Evolutionary conservation across 192 early-diverging fungal genomes (phyloP).

Genomic region (Coemansia sp.): DNA sequence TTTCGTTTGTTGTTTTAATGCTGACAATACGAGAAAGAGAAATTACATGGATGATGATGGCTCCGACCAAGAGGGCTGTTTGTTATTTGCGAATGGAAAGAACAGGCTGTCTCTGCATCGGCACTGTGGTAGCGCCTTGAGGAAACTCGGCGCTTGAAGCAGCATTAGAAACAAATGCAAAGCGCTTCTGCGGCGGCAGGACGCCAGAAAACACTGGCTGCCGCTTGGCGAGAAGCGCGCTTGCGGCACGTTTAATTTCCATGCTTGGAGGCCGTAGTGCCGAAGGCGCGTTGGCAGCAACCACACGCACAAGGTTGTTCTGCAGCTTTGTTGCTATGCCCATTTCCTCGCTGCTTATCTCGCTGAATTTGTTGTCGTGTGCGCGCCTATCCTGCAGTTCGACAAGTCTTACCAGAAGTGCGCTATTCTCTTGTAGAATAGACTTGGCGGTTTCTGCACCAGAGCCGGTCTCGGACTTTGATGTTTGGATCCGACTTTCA

Average conservation of each 20-base stretch:
- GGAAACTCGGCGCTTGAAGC: slow-evolving; percentile 22
- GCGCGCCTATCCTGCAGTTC: slow-evolving; percentile 44
- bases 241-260: slow-evolving; percentile 37
- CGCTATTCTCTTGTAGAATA: slow-evolving; percentile 27
- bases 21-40: not conserved
- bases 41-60: not conserved
- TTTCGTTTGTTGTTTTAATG: slow-evolving; percentile 3
- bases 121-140: slow-evolving; percentile 30
- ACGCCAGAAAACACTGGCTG: slow-evolving; percentile 34
- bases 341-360: slow-evolving; percentile 32
- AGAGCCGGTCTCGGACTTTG: not conserved
- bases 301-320: slow-evolving; percentile 22
- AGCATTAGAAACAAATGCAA: slow-evolving; percentile 47
- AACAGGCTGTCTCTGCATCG: slow-evolving; percentile 30
- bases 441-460: slow-evolving; percentile 30
- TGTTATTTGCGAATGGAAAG: not conserved
- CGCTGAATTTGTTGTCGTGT: slow-evolving; percentile 16
- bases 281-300: slow-evolving; percentile 20
- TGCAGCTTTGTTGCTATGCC: slow-evolving; percentile 32
- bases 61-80: no score
- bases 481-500: not conserved
- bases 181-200: slow-evolving; percentile 46
- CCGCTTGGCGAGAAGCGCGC: slow-evolving; percentile 23
- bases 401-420: slow-evolving; percentile 27
- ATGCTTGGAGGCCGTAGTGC: slow-evolving; percentile 26